Evolutionary conservation across 2,329 filamentous ascomycete genomes (phyloP).

Genomic region (Hirsutella minnesotensis): DNA sequence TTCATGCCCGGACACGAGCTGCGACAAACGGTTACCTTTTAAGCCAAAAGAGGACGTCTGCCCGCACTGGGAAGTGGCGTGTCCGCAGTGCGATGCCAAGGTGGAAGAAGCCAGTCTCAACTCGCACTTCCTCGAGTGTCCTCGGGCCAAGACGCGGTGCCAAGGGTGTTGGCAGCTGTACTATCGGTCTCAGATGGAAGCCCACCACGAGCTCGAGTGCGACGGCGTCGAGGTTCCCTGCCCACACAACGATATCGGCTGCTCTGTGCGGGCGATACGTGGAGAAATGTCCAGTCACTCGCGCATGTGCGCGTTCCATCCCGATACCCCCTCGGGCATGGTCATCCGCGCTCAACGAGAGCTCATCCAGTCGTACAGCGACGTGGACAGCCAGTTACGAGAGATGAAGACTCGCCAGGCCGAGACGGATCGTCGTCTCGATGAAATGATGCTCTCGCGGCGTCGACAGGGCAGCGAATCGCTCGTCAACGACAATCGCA

Average conservation of each 20-base stretch:
- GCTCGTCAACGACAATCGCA: constrained; percentile 35
- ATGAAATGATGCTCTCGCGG: constrained; percentile 24
- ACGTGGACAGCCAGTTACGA: constrained; percentile 22
- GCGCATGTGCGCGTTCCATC: constrained; percentile 37
- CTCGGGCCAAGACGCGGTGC: constrained; percentile 35
- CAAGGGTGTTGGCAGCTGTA: constrained; percentile 34
- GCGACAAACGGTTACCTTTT: constrained; percentile 37
- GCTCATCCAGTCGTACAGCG: constrained; percentile 30
- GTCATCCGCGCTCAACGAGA: constrained; percentile 35
- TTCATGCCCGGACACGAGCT: constrained; percentile 41
- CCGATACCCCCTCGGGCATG: constrained; percentile 35
- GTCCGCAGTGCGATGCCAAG: constrained; percentile 39
- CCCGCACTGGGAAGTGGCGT: constrained; percentile 38
- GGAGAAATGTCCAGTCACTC: constrained; percentile 32
- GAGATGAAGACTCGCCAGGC: constrained; percentile 22
- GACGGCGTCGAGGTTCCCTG: constrained; percentile 40
- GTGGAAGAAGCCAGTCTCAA: constrained; percentile 33
- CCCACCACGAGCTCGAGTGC: constrained; percentile 36
- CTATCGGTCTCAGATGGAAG: constrained; percentile 30
- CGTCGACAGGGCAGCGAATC: constrained; percentile 17
- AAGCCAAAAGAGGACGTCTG: constrained; percentile 41
- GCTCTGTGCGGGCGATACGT: constrained; percentile 20
- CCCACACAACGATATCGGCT: constrained; percentile 23
- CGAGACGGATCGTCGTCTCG: constrained; percentile 19
- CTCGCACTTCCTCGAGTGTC: constrained; percentile 27